Evolutionary conservation across 2,329 filamentous ascomycete genomes (phyloP), one percentile per base, ranked within the genome.

Genomic region (Cladosporium oxysporum): DNA sequence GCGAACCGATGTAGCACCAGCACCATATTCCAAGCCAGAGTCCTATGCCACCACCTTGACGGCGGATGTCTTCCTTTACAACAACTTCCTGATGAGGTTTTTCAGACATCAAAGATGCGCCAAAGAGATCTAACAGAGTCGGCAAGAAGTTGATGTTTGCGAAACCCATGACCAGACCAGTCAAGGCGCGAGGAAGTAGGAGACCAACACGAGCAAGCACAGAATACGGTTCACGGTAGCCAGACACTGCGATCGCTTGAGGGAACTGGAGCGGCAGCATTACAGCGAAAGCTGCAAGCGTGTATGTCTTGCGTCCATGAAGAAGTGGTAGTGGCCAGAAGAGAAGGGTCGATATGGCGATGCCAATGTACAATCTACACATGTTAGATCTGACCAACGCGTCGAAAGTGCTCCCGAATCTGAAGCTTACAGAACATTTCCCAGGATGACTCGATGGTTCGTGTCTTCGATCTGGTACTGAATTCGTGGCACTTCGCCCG

Each of bases 21-120:
- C 89, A 88, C 90, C 90, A 93, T 64, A 91, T 83, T 1, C 90
- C 89, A 11, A 92, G 82, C 91, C 91, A 93, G n/a, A 91, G 80
- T 0, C 91, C 91, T 80, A 93, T 88, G 0, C 91, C 91, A 14
- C 91, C 90, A 8, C 91, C 91, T 72, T 92, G 89, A 49, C 90
- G 83, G 64, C 91, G 85, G 21, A 90, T 85, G 75, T 93, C 91
- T 70, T 86, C 86, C 14, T 84, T 78, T 66, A 89, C 84, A 1
- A 90, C 88, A 23, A 90, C 79, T 72, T 92, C 90, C 77, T 91
- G 88, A 71, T 92, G 90, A 1, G 91, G 90, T 58, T 88, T 87
- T 49, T 83, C 82, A 71, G 88, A 90, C 83, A 91, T 90, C 26
- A 93, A 78, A 0, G 90, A 92, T 4, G 89, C 88, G 0, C 91